Evolutionary conservation across 129 eudicot genomes (phyloP), one percentile per base, ranked within the genome.

Genomic region (Flaveria brownii): DNA sequence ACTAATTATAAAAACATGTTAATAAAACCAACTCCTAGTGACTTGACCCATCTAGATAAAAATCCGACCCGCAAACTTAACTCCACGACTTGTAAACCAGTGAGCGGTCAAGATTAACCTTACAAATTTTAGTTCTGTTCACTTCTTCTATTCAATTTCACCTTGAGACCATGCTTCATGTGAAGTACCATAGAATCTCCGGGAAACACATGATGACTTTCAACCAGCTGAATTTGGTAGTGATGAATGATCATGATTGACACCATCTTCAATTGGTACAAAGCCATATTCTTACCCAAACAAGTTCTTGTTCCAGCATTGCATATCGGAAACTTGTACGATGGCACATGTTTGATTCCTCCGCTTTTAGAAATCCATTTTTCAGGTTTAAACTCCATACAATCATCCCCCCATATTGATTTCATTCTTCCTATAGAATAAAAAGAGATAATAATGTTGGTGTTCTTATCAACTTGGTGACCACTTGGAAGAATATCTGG

Each of bases 401-500:
- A 88, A 60, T 88, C 93, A 14, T 81, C 56, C 2, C 93, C 90
- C 93, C 93, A 88, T 2, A 88, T 65, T 12, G 39, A 65, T 77
- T 85, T 80, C 89, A 85, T 81, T 76, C 92, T 78, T 50, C 92
- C 93, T 79, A 84, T 81, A 0, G 84, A 69, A 68, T 78, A 85
- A 64, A 82, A 84, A 2, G 76, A 60, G 12, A 88, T 3, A 42
- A 86, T 71, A 3, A 79, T 62, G 45, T 62, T 86, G 5, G 82
- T 67, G 43, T 78, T 76, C 15, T 57, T 43, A 30, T 26, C 59
- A 14, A 88, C 70, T 10, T 72, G 26, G 57, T 83, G 84, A 4
- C 92, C 96, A 50, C 86, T 90, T 13, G 92, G 96, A 43, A 90
- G 88, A 25, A 63, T 68, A 46, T 87, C 91, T 0, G 83, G 73